A percentile compares a stretch with the other conserved stretches of the same genome.
Conservation (phyloP, 768 basidiomycete genomes). For the Multifurca ochricompacta region DNA sequence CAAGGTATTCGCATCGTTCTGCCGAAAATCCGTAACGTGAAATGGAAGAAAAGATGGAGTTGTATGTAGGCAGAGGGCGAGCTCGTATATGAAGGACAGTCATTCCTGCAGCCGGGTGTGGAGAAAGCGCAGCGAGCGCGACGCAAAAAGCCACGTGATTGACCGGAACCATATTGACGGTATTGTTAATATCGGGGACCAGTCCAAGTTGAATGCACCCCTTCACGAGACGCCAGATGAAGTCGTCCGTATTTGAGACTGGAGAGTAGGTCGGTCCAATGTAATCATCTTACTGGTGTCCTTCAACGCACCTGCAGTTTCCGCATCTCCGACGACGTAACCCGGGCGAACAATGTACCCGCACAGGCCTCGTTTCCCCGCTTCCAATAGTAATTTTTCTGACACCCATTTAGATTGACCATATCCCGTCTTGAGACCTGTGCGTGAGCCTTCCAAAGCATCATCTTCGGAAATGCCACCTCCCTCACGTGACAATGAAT, state of each 20-base stretch:
- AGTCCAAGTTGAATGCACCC: slow-evolving; percentile 98
- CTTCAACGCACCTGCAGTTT: slow-evolving; percentile 61
- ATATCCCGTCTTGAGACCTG: slow-evolving; percentile 79
- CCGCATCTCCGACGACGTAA: slow-evolving; percentile 92
- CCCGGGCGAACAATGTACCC: slow-evolving; percentile 90
- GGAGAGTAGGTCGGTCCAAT: neutral
- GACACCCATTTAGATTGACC: slow-evolving; percentile 99
- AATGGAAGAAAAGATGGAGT: slow-evolving; percentile 70
- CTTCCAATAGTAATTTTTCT: slow-evolving; percentile 89
- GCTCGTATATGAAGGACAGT: slow-evolving; percentile 82
- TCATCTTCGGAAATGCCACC: slow-evolving; percentile 82
- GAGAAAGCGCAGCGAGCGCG: slow-evolving; percentile 60
- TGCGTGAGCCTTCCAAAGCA: slow-evolving; percentile 77
- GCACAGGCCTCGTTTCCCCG: slow-evolving; percentile 73
- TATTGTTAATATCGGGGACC: slow-evolving; percentile 96
- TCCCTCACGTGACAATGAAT: slow-evolving; percentile 42
- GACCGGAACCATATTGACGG: slow-evolving; percentile 96
- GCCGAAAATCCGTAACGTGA: slow-evolving; percentile 73
- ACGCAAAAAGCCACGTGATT: slow-evolving; percentile 88
- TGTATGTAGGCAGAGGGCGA: slow-evolving; percentile 81
- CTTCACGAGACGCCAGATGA: slow-evolving; percentile 96
- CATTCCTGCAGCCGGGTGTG: slow-evolving; percentile 35
- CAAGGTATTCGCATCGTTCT: slow-evolving; percentile 75
- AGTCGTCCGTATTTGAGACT: slow-evolving; percentile 98
- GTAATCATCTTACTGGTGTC: neutral